Base-by-base conservation (phyloP, 257 asterid species). In the Solanum corneliomulleri region DNA sequence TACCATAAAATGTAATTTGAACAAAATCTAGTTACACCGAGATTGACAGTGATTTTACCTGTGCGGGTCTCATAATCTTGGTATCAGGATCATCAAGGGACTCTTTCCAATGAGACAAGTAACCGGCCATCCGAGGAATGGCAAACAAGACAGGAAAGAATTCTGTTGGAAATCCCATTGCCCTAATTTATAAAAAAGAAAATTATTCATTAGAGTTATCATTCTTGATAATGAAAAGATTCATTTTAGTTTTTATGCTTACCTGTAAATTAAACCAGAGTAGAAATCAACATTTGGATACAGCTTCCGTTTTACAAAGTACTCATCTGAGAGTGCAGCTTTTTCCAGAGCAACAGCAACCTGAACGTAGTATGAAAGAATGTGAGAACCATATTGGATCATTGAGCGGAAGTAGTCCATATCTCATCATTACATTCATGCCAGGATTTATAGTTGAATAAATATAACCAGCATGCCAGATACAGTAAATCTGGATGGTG, bases 61-160 rank as follows among this genome's bases (percentile, higher is more conserved):
- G 98, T 49, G 98, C 98, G 44, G 99, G 99, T 89, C 99, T 93
- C 98, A 97, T 97, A 74, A 97, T 94, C 95, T 97, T 97, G 52
- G 99, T 97, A 86, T 95, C 98, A n/a, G 98, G 96, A 88, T 95
- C 98, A 90, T 94, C 99, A 52, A 97, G 92, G 66, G 99, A 97
- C 88, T 97, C 99, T 23, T 96, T 92, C 99, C 99, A 97, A 91
- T 97, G 99, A 89, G 99, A 94, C 87, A 97, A 91, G 89, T 97
- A 97, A 64, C 99, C 99, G 76, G 99, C 99, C 99, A 97, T 97
- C 44, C 99, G 95, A 69, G 99, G 99, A 88, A 94, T 92, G 52
- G 99, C 99, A 89, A 97, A 95, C 89, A 97, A 82, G 87, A 97
- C 98, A 12, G 99, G 97, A 62, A 97, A 97, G 95, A 97, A 97